Evolutionary conservation across 2,329 filamentous ascomycete species (phyloP).

Genomic region (Trichoderma hamatum): DNA sequence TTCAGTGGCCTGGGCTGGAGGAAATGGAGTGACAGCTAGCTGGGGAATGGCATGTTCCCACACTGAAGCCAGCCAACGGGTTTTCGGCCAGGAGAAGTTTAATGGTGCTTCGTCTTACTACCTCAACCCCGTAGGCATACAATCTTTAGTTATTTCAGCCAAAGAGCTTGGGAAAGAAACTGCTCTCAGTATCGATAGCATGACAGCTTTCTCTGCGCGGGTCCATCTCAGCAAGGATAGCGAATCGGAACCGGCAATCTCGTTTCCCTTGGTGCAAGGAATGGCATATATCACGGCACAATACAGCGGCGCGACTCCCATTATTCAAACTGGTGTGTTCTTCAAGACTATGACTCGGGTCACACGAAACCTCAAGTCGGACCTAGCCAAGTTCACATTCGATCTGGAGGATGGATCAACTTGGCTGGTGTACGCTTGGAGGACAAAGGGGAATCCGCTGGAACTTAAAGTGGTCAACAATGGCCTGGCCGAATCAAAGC

Average conservation of each 20-base stretch:
- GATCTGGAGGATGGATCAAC: constrained; percentile 69
- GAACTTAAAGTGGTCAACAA: constrained; percentile 70
- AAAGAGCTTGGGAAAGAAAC: constrained; percentile 68
- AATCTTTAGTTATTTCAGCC: constrained; percentile 80
- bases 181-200: constrained; percentile 54
- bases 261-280: constrained; percentile 84
- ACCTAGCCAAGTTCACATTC: constrained; percentile 76
- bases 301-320: constrained; percentile 70
- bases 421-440: constrained; percentile 81
- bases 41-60: constrained; percentile 82
- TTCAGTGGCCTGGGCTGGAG: constrained; percentile 68
- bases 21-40: constrained; percentile 62
- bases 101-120: constrained; percentile 70
- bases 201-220: constrained; percentile 64
- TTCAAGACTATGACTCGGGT: constrained; percentile 69
- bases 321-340: constrained; percentile 73
- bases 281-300: constrained; percentile 83
- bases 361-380: constrained; percentile 59
- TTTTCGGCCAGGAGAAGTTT: constrained; percentile 62
- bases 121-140: constrained; percentile 78
- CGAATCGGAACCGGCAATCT: constrained; percentile 63
- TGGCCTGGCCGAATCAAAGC: constrained; percentile 64
- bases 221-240: constrained; percentile 65
- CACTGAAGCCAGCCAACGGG: constrained; percentile 66
- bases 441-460: constrained; percentile 60